Conservation (phyloP, 163 green algal species). For the Chlorella variabilis region DNA sequence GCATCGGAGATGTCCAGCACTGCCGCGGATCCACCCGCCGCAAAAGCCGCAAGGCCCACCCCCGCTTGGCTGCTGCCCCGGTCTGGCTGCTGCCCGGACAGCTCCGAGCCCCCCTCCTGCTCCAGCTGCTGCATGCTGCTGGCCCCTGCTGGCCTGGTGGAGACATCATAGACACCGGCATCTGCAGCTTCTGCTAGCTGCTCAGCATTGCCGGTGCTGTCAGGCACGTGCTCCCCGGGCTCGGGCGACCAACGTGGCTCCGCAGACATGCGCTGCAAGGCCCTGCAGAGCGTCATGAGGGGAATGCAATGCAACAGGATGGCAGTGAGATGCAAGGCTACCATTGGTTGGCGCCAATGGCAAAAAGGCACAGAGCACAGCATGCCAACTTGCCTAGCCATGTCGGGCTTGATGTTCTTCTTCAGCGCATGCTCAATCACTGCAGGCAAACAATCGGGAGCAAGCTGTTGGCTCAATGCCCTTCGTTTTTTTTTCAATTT, state of each 20-base stretch:
- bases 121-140: too few species aligned
- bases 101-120: too few species aligned
- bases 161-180: too few species aligned
- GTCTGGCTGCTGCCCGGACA: too few species aligned
- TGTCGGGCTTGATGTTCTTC: slow-evolving; percentile 13
- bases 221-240: neutral
- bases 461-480: too few species aligned
- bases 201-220: neutral
- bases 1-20: neutral
- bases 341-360: neutral
- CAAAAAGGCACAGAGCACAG: too few species aligned
- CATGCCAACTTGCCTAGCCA: slow-evolving; percentile 7
- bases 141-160: too few species aligned
- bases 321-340: neutral
- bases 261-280: slow-evolving; percentile 15
- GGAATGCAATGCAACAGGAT: neutral
- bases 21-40: neutral
- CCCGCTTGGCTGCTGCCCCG: too few species aligned
- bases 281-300: slow-evolving; percentile 19
- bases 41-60: too few species aligned
- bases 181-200: neutral
- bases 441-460: too few species aligned
- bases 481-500: too few species aligned
- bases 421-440: slow-evolving; percentile 20
- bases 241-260: neutral